Percentiles rank a stretch among this genome's conserved stretches.
These are phyloP conservation scores for Xylaria sp. DNA, from an alignment of 2,329 filamentous ascomycete species.

Conservation along the genomic window DNA sequence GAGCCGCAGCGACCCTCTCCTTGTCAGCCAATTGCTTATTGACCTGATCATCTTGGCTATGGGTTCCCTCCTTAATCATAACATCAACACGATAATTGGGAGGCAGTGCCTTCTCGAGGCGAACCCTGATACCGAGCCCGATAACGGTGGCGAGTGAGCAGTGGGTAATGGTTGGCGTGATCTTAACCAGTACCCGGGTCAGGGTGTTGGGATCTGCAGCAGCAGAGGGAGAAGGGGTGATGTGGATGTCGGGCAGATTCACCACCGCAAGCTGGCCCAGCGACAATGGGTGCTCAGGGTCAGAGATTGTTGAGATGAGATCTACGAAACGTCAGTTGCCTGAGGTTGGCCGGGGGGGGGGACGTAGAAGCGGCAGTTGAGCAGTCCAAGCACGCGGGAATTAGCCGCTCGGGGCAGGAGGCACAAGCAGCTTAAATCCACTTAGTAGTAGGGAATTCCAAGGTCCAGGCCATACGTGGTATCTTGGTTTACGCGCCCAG, in stretches of 20 bases:
- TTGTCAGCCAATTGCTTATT: slow-evolving; percentile 98
- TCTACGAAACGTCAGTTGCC: slow-evolving; percentile 59
- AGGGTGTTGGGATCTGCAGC: slow-evolving; percentile 59
- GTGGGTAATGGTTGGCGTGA: slow-evolving; percentile 96
- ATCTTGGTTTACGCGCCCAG: background rate
- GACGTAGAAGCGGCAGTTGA: background rate
- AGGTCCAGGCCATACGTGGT: background rate
- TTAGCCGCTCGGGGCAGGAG: background rate
- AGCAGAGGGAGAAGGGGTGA: slow-evolving; percentile 69
- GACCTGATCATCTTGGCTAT: slow-evolving; percentile 91
- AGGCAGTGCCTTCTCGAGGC: slow-evolving; percentile 87
- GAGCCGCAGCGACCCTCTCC: slow-evolving; percentile 90
- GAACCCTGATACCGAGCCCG: slow-evolving; percentile 87
- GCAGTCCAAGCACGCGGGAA: background rate
- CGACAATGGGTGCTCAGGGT: slow-evolving; percentile 94
- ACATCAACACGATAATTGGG: slow-evolving; percentile 93
- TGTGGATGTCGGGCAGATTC: slow-evolving; percentile 90
- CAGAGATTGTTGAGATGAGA: slow-evolving; percentile 90
- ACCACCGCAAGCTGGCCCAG: slow-evolving; percentile 93
- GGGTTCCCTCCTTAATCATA: slow-evolving; percentile 93
- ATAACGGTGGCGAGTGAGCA: slow-evolving; percentile 97
- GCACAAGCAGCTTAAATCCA: background rate
- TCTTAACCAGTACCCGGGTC: slow-evolving; percentile 80
- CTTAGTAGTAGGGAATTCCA: slow-evolving; percentile 3
- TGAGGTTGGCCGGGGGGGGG: slow-evolving; percentile 10